Evolutionary conservation across 495 filamentous ascomycete genomes (phyloP).

Genomic region (Talaromyces thailandensis): DNA sequence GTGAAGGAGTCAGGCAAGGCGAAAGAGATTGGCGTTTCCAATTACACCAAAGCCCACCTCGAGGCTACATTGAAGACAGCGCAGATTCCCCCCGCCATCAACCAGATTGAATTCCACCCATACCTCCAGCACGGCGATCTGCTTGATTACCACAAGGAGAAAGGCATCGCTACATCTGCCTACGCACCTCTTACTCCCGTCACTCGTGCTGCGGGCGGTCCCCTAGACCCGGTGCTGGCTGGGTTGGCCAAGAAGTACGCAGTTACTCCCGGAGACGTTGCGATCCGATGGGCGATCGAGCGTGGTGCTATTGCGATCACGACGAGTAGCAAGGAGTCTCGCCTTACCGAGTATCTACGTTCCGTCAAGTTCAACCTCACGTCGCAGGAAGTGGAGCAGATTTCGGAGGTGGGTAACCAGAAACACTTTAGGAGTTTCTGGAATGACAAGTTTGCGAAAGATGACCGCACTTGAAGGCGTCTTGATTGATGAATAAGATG

Average conservation of each 20-base stretch:
- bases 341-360: conserved; percentile 56
- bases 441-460: conserved; percentile 45
- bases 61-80: conserved; percentile 59
- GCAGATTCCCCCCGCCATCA: conserved; percentile 56
- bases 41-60: conserved; percentile 61
- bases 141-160: conserved; percentile 52
- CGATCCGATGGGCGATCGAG: conserved; percentile 71
- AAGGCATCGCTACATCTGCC: conserved; percentile 60
- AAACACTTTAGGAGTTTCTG: conserved; percentile 67
- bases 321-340: conserved; percentile 63
- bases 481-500: neutral
- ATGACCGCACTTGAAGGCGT: conserved; percentile 46
- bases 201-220: conserved; percentile 58
- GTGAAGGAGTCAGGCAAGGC: conserved; percentile 60
- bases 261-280: conserved; percentile 60
- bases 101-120: conserved; percentile 86
- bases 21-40: conserved; percentile 76
- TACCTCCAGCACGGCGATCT: conserved; percentile 74
- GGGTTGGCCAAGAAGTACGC: conserved; percentile 67
- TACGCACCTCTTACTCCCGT: conserved; percentile 62
- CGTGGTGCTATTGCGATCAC: conserved; percentile 71
- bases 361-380: conserved; percentile 63
- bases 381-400: conserved; percentile 58
- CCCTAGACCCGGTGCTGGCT: conserved; percentile 52
- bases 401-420: conserved; percentile 49